Conservation (phyloP, 2,329 filamentous ascomycete species). For the Penicillium sp. region DNA sequence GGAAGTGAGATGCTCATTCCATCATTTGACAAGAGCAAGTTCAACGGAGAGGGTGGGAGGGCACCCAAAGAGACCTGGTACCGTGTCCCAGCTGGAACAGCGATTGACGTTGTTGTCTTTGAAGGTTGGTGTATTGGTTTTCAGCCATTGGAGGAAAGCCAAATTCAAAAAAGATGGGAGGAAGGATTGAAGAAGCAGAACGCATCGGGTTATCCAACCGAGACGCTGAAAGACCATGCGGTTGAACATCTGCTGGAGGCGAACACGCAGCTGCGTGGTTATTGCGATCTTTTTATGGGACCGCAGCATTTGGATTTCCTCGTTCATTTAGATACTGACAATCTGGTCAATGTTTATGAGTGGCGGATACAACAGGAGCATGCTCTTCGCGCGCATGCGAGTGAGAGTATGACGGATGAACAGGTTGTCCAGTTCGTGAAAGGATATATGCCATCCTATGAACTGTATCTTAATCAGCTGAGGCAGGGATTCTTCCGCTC, state of each 20-base stretch:
- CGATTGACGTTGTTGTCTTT: constrained; percentile 17
- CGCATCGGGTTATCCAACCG: constrained; percentile 1
- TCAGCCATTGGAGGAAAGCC: constrained; percentile 8
- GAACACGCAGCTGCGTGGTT: constrained; percentile 10
- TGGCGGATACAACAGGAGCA: constrained; percentile 20
- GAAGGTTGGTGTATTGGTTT: constrained; percentile 22
- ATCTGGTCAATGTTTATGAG: constrained; percentile 17
- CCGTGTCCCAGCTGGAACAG: constrained; percentile 1
- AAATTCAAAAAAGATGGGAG: constrained; percentile 5
- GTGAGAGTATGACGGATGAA: constrained; percentile 18
- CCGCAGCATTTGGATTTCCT: constrained; percentile 16
- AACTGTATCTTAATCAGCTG: constrained; percentile 20
- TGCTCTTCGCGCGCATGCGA: constrained; percentile 9
- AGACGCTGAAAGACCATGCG: constrained; percentile 13
- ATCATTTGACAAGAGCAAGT: constrained; percentile 18
- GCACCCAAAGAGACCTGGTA: constrained; percentile 9
- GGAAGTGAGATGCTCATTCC: constrained; percentile 6
- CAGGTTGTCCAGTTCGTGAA: constrained; percentile 16
- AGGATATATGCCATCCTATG: constrained; percentile 22
- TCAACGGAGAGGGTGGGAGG: constrained; percentile 18
- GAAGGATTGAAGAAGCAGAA: neutral
- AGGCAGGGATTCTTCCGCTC: constrained; percentile 9
- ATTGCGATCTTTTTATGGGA: constrained; percentile 18
- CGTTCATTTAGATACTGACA: constrained; percentile 17
- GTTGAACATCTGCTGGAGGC: constrained; percentile 12